Base-by-base conservation (phyloP, 2,329 filamentous ascomycete species). In the Colletotrichum sojae region DNA sequence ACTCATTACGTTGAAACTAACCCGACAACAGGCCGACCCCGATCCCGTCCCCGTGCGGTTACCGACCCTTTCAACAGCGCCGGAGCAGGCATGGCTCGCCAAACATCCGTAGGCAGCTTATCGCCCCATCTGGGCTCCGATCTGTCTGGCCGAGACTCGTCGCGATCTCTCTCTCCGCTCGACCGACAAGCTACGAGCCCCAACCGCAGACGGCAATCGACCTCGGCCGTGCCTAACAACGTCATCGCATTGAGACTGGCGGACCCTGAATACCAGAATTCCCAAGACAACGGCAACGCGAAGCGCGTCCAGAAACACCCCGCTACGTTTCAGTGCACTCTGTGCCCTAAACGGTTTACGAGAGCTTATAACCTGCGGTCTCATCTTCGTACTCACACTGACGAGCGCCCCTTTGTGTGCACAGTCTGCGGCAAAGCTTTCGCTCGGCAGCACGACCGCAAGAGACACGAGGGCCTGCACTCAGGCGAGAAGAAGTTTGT, bases 401-500 rank as follows among this genome's bases (percentile, higher is more conserved):
- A 99, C 76, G 96, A 99, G 83, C 89, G 96, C 55, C 96, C 96
- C 0, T 99, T 98, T 76, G 95, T 98, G 3, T 99, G 96, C 78
- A 98, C 94, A 0, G 94, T 98, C 9, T 99, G 96, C 74, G 94
- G 94, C 60, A 99, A 99, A 80, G 96, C 96, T 0, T 99, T 99
- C 82, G 96, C 96, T 6, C 92, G 96, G 27, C 96, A 99, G 78
- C 96, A 99, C 78, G 96, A 99, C 78, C 92, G 96, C 53, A 99
- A 99, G 82, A 92, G 96, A 46, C 96, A 99, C 80, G 96, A 99
- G 82, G 95, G 95, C 46, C 84, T 99, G 49, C 96, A 99, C 77
- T 97, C 94, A 0, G 96, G 96, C 49, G 96, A 99, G 83, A 99
- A 98, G 89, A 98, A 97, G 78, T 99, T 98, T 78, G 93, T 98